Evolutionary conservation across 2,329 filamentous ascomycete species (phyloP).

Genomic region (Pyrenophora tritici-repentis): DNA sequence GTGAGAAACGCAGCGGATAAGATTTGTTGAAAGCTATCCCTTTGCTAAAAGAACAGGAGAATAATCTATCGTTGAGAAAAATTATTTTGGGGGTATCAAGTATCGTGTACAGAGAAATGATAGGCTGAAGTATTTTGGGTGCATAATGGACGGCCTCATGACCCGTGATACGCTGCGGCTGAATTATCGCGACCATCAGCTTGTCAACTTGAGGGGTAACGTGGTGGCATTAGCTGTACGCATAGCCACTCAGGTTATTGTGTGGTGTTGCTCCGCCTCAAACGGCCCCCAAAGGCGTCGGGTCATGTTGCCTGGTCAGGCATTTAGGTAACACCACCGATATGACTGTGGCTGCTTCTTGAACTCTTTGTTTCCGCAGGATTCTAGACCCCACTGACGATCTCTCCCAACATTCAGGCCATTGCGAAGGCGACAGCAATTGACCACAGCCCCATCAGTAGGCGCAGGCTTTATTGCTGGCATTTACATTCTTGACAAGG

Average conservation of each 20-base stretch:
- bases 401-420: slow-evolving; percentile 4
- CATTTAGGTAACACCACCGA: slow-evolving; percentile 10
- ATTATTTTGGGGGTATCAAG: neutral
- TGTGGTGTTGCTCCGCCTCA: slow-evolving; percentile 21
- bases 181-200: slow-evolving; percentile 22
- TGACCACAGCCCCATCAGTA: neutral
- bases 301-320: slow-evolving; percentile 11
- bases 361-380: slow-evolving; percentile 1
- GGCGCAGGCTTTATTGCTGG: too few species aligned
- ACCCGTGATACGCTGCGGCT: slow-evolving; percentile 14
- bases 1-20: neutral
- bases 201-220: slow-evolving; percentile 14
- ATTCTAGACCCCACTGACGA: slow-evolving; percentile 5
- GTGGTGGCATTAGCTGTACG: slow-evolving; percentile 19
- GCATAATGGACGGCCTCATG: slow-evolving; percentile 15
- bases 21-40: too few species aligned
- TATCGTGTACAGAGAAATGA: neutral
- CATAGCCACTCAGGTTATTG: slow-evolving; percentile 18
- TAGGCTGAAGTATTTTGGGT: slow-evolving; percentile 10
- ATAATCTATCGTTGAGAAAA: neutral
- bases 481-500: neutral
- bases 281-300: slow-evolving; percentile 21
- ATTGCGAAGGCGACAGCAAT: neutral
- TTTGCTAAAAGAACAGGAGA: too few species aligned
- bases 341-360: slow-evolving; percentile 2